Percentiles rank a stretch among this genome's conserved stretches.
Conservation (phyloP, 208 protist genomes). For the Entamoeba dispar region DNA sequence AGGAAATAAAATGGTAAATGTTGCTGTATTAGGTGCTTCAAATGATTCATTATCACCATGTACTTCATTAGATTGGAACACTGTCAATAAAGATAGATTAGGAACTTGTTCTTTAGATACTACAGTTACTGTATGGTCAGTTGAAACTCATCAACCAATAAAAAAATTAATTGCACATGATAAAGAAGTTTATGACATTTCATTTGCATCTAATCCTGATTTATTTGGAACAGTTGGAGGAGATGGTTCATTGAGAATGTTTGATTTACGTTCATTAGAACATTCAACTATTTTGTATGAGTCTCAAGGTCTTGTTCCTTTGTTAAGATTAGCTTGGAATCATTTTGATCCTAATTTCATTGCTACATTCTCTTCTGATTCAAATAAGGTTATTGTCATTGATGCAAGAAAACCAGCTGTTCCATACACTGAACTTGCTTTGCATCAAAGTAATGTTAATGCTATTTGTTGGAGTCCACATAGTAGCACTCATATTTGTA, state of each 20-base stretch:
- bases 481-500: neutral
- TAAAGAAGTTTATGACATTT: slow-evolving; percentile 96
- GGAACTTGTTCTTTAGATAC: slow-evolving; percentile 90
- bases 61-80: slow-evolving; percentile 97
- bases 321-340: neutral
- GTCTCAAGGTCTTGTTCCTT: neutral
- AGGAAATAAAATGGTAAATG: neutral
- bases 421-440: neutral
- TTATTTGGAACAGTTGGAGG: slow-evolving; percentile 23
- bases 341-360: slow-evolving; percentile 1
- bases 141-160: slow-evolving; percentile 45
- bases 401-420: neutral
- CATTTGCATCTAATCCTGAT: slow-evolving; percentile 45
- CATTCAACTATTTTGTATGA: slow-evolving; percentile 18
- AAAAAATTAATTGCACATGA: slow-evolving; percentile 95
- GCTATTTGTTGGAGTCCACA: slow-evolving; percentile 1
- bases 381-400: neutral
- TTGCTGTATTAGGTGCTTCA: neutral
- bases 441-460: slow-evolving; percentile 2
- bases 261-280: slow-evolving; percentile 1
- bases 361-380: neutral
- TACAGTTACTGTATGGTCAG: slow-evolving; percentile 88
- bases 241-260: slow-evolving; percentile 22
- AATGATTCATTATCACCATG: slow-evolving; percentile 58
- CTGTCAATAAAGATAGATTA: slow-evolving; percentile 61